Evolutionary conservation across 768 basidiomycete genomes (phyloP).

Genomic region (Coprinopsis cinerea): DNA sequence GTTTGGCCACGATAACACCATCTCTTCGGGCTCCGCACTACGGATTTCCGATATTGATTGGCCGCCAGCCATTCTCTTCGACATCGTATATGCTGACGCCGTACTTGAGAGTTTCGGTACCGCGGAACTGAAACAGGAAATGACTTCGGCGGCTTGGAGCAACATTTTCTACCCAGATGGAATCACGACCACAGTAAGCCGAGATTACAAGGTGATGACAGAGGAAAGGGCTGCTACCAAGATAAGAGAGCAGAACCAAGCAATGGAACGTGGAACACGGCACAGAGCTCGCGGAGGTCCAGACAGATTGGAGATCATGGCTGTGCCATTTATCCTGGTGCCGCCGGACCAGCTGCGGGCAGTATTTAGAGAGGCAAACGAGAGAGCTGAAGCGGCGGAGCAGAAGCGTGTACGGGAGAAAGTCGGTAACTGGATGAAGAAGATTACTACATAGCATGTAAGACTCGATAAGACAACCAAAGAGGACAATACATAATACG

Average conservation of each 20-base stretch:
- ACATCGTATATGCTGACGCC: slow-evolving; percentile 15
- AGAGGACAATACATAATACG: too few species aligned
- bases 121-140: slow-evolving; percentile 5
- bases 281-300: not conserved
- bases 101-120: slow-evolving; percentile 14
- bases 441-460: too few species aligned
- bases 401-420: too few species aligned
- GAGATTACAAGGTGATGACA: not conserved
- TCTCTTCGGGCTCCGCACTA: slow-evolving; percentile 9
- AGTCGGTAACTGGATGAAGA: too few species aligned
- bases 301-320: not conserved
- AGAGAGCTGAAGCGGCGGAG: too few species aligned
- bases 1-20: not conserved
- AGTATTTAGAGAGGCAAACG: too few species aligned
- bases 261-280: not conserved
- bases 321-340: not conserved
- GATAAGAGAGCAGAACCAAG: not conserved
- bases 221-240: not conserved
- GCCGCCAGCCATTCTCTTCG: slow-evolving; percentile 18
- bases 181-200: not conserved
- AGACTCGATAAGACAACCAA: too few species aligned
- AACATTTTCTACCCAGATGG: slow-evolving; percentile 7
- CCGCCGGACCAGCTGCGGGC: too few species aligned
- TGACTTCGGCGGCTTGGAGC: slow-evolving; percentile 11
- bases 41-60: slow-evolving; percentile 10